Evolutionary conservation across 768 basidiomycete genomes (phyloP), one percentile per base, ranked within the genome.

Genomic region (Cyclocybe cylindracea): DNA sequence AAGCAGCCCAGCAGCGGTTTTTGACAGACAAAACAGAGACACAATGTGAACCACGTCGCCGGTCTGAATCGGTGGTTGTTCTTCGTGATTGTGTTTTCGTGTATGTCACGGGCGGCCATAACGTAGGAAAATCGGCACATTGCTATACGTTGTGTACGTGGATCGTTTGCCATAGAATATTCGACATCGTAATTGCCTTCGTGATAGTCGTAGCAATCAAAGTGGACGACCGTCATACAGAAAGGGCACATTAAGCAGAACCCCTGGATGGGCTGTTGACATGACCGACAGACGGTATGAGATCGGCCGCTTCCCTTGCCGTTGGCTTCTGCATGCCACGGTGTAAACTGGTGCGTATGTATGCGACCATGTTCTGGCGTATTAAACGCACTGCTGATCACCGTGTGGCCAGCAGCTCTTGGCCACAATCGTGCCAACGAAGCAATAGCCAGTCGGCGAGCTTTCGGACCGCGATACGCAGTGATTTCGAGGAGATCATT

Each of bases 151-250:
- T 80, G 82, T 5, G 78, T 70, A 51, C 74, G 67, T 29, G 65
- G 56, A 57, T 83, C 82, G 10, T 73, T 60, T 13, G 68, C 59
- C 55, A 75, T 66, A 14, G 72, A 62, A 56, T 88, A 88, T 55
- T 85, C 77, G 5, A 77, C 64, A 51, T 83, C 66, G 51, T 79
- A 73, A 56, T 78, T 85, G 19, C 87, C 89, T 44, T 80, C 79
- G 5, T 83, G 80, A 53, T 84, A 76, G 57, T 89, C 84, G 59
- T 90, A 91, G 70, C 91, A 94, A 56, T 85, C 83, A 51, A 90
- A 82, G 66, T 94, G 91, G 6, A 89, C 80, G 1, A 76, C 69
- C 52, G 83, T 86, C 64, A 79, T 73, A 66, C 91, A 91, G 44
- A 85, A 77, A 1, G 86, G 78, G 61, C 91, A 93, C 9, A 85